Conservation (phyloP, 75 land plant species). For the Adiantum capillusveneris region DNA sequence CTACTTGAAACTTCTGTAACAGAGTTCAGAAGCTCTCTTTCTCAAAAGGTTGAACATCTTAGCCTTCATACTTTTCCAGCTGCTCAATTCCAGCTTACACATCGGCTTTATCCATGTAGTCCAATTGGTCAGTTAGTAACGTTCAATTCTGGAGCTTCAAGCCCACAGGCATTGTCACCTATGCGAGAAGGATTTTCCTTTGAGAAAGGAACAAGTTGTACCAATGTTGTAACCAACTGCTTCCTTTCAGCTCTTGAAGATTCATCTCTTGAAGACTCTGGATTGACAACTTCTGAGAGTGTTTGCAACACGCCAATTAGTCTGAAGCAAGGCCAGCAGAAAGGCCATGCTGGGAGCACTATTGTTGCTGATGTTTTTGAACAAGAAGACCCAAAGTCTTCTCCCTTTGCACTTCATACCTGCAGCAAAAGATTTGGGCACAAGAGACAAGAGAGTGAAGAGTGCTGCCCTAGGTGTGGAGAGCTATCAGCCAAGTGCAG, state of each 20-base stretch:
- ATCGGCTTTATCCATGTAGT: constrained; percentile 48
- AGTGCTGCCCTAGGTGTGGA: constrained; percentile 11
- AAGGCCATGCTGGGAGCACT: too few species aligned
- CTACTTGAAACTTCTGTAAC: constrained; percentile 28
- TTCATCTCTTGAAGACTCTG: neutral
- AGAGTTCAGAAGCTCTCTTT: constrained; percentile 1
- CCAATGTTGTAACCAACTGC: neutral
- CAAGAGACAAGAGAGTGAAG: neutral
- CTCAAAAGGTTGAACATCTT: constrained; percentile 12
- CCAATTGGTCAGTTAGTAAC: constrained; percentile 29
- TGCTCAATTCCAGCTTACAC: constrained; percentile 15
- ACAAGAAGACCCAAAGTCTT: neutral
- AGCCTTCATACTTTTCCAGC: constrained; percentile 27
- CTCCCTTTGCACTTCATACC: neutral
- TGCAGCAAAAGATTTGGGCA: neutral
- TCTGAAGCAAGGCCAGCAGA: neutral
- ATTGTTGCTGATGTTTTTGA: neutral
- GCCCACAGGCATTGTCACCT: constrained; percentile 26
- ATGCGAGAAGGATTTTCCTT: constrained; percentile 10
- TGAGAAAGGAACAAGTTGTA: neutral
- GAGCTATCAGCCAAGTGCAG: constrained; percentile 8
- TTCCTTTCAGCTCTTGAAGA: neutral
- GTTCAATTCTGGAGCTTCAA: constrained; percentile 12
- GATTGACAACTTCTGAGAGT: too few species aligned
- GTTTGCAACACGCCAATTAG: too few species aligned